Evolutionary conservation across 2,329 filamentous ascomycete genomes (phyloP), one percentile per base, ranked within the genome.

Genomic region (Cladophialophora carrionii): DNA sequence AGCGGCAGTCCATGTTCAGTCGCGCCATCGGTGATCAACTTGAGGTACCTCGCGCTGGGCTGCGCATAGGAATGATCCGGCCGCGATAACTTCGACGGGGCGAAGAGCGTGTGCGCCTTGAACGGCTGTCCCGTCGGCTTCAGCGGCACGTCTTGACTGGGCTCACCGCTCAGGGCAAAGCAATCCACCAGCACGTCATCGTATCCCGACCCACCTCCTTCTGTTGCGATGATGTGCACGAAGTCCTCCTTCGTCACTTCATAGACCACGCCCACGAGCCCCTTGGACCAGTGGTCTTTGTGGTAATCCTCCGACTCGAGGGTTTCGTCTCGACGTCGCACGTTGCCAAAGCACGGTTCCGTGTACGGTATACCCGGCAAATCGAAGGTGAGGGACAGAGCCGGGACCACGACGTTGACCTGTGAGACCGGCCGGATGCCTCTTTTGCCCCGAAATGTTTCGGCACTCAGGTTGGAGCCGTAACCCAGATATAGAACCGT

Each of bases 281-380:
- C 91, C 73, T 92, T 93, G 68, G 87, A 81, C 92, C 92, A 96
- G 61, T 79, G 80, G 60, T 84, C 80, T 72, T 86, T 85, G 71
- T 84, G 80, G 69, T 84, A 83, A 57, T 63, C 67, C 79, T 79
- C 22, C 69, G 62, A 3, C 48, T 55, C 31, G 57, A 31, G n/a
- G 62, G 66, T 41, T 41, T 75, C 67, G 46, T 75, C 65, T 55
- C 89, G 85, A 59, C 83, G 82, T 17, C 84, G 85, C 2, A 89
- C 89, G 73, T 96, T 96, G 63, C 92, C 92, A 76, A 98, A 97
- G 76, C 94, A 96, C 0, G 95, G 94, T 77, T 98, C 95, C 12
- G 79, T 74, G 78, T 98, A 98, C 0, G 95, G 91, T 0, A 97
- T 74, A 0, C 92, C 94, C 0, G 92, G 87, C 0, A 98, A 85